Evolutionary conservation across 768 basidiomycete genomes (phyloP), one percentile per base, ranked within the genome.

Genomic region (Phylloporus sp.): DNA sequence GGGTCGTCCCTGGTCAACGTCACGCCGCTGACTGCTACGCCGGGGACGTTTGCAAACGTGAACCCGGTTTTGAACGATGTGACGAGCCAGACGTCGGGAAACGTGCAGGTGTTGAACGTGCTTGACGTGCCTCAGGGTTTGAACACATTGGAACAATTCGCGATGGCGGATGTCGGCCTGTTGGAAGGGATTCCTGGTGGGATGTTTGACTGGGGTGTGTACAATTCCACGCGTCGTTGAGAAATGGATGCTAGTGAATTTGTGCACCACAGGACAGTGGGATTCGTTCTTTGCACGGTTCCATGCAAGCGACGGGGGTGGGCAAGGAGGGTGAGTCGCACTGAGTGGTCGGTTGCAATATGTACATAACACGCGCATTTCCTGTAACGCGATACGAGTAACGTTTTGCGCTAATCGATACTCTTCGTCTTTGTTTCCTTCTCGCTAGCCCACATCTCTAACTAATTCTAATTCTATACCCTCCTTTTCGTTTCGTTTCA

Each of bases 171-270:
- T 60, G 77, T 68, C 49, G 82, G 78, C 15, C 77, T 86, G 45
- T 68, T 91, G 63, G 86, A 89, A 50, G 86, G 86, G 1, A 80
- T 91, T 42, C 89, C 89, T 34, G 83, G 82, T 4, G 76, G 79
- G 17, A 90, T 91, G 86, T 91, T 89, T 66, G 87, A 90, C 64
- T 91, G 86, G 86, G 79, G 87, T 88, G 57, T 54, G 76, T 72
- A 44, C 13, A 1, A 55, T 73, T 70, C 46, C 20, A 34, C 42
- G 50, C 34, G 42, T 41, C 31, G 33, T 38, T 41, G 20, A 13
- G 22, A 34, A 20, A 38, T 23, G 13, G 6, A 33, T 6, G 28
- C 42, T 28, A 34, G 35, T 11, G 15, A 8, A n/a, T 42, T 42
- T 43, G 20, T 46, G 35, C 21, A 32, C 29, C 36, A 36, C 60